A percentile compares a stretch with the other conserved stretches of the same genome.
Evolutionary conservation across 805 yeast species (phyloP).

Genomic region (Nakazawaea populi): DNA sequence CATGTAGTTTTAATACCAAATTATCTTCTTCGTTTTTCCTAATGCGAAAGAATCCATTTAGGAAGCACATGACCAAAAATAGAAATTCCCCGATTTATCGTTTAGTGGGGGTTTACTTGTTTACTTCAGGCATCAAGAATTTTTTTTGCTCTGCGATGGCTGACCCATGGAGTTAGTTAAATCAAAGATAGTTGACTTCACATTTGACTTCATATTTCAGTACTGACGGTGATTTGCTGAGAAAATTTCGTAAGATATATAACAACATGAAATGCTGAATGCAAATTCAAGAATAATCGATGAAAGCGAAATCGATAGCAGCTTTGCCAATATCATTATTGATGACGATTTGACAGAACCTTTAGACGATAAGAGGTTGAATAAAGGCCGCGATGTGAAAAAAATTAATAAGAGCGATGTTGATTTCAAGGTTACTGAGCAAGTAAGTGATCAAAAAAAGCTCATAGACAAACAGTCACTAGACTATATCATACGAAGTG

Average conservation of each 20-base stretch:
- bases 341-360: conserved; percentile 8
- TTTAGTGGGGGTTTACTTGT: too few relatives aligned
- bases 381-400: conserved; percentile 6
- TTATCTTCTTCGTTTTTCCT: neutral
- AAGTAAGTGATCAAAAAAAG: neutral
- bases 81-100: neutral
- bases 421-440: neutral
- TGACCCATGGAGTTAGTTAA: neutral
- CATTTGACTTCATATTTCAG: neutral
- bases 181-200: neutral
- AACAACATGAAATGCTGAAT: conserved; percentile 3
- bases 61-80: neutral
- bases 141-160: neutral
- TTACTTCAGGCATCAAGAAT: neutral
- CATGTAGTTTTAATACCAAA: neutral
- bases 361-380: conserved; percentile 1
- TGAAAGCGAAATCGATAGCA: neutral
- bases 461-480: conserved; percentile 62
- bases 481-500: conserved; percentile 78
- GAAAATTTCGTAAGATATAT: neutral
- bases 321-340: conserved; percentile 1
- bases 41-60: neutral
- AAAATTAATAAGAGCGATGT: neutral
- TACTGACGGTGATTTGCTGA: neutral
- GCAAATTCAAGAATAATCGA: neutral